These are phyloP conservation scores for Malania oleifera DNA, from an alignment of 164 flowering plant genomes.

Conservation along the genomic window DNA sequence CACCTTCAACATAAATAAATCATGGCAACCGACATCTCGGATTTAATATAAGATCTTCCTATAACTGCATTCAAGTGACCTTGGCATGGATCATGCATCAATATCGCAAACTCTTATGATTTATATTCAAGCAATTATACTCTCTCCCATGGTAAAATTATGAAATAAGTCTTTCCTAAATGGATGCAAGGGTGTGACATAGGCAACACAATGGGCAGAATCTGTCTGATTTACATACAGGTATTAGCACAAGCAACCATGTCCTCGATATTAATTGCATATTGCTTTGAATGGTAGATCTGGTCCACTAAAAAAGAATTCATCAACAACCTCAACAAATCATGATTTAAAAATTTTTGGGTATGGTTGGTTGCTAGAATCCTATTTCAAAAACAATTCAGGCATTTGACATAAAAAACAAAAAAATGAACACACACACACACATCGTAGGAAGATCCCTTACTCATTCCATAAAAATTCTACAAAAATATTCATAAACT, in stretches of 20 bases:
- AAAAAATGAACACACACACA: too few species aligned
- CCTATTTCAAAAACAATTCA: neutral
- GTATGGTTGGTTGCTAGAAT: neutral
- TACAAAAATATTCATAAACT: too few species aligned
- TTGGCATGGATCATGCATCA: slow-evolving; percentile 50
- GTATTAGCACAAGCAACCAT: slow-evolving; percentile 1
- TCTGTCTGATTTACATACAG: neutral
- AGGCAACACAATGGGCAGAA: slow-evolving; percentile 3
- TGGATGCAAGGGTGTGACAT: neutral
- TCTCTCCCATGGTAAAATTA: slow-evolving; percentile 25
- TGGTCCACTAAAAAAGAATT: neutral
- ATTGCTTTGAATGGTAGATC: neutral
- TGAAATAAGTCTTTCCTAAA: slow-evolving; percentile 7
- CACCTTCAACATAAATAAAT: slow-evolving; percentile 81
- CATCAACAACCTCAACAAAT: neutral
- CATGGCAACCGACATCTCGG: slow-evolving; percentile 80
- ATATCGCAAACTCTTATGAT: slow-evolving; percentile 31
- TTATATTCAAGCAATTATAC: slow-evolving; percentile 24
- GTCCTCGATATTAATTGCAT: neutral
- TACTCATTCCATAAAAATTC: too few species aligned
- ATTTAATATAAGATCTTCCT: slow-evolving; percentile 53
- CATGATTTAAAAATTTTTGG: neutral
- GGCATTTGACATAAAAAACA: neutral
- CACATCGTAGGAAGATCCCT: too few species aligned
- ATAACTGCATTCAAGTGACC: slow-evolving; percentile 49